These are phyloP conservation scores for Gleditsia sinensis DNA, from an alignment of 306 rosid species.

Conservation along the genomic window DNA sequence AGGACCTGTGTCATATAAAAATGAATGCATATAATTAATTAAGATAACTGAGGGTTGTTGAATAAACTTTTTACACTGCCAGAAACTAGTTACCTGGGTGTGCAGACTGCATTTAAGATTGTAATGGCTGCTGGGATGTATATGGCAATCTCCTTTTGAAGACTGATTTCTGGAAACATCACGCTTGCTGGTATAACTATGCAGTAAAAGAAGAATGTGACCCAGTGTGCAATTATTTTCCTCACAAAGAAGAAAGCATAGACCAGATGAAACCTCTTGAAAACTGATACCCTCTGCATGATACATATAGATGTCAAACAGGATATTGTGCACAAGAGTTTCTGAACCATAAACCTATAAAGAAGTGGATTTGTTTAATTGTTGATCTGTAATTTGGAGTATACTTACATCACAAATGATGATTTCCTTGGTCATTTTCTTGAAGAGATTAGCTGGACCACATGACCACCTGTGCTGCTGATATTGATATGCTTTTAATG, in stretches of 20 bases:
- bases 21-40: slow-evolving; percentile 5
- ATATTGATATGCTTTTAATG: no score
- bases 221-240: slow-evolving; percentile 53
- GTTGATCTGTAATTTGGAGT: slow-evolving; percentile 15
- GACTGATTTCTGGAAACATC: slow-evolving; percentile 46
- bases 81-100: slow-evolving; percentile 46
- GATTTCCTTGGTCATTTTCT: slow-evolving; percentile 50
- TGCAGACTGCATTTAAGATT: slow-evolving; percentile 53
- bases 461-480: no score
- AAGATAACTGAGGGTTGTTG: not conserved
- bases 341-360: slow-evolving; percentile 17
- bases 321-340: not conserved
- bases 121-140: slow-evolving; percentile 57
- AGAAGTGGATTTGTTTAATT: slow-evolving; percentile 8
- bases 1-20: slow-evolving; percentile 41
- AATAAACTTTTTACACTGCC: slow-evolving; percentile 26
- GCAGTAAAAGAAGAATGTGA: slow-evolving; percentile 62
- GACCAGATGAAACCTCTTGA: slow-evolving; percentile 52
- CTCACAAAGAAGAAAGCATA: slow-evolving; percentile 52
- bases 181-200: slow-evolving; percentile 52
- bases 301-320: slow-evolving; percentile 26
- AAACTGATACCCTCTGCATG: slow-evolving; percentile 50
- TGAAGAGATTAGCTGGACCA: no score
- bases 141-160: slow-evolving; percentile 45
- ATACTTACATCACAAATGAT: slow-evolving; percentile 39